Percentiles rank a stretch among this genome's conserved stretches.
Conservation (phyloP, 345 rosid species). For the Citrus reticulata region DNA sequence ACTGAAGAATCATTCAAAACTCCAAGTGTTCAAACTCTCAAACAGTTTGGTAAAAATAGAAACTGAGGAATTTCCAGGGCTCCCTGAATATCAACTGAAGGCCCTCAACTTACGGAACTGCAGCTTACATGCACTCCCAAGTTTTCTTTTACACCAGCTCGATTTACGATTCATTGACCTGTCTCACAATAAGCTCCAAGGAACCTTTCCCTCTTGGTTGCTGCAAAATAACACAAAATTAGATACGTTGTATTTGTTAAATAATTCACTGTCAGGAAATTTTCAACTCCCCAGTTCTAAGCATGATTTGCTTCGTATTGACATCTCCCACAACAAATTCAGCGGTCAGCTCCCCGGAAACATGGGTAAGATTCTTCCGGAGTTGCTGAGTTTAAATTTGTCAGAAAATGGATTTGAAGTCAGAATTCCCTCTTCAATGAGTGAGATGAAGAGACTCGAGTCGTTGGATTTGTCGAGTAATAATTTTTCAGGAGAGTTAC, state of each 20-base stretch:
- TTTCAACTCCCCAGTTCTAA: not conserved
- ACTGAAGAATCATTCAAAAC: not conserved
- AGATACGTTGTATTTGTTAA: not conserved
- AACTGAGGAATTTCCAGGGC: not conserved
- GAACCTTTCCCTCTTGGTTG: not conserved
- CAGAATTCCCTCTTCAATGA: not conserved
- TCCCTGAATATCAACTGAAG: slow-evolving; percentile 4
- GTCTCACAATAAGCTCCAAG: not conserved
- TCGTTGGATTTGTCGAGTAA: not conserved
- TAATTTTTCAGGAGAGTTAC: not conserved
- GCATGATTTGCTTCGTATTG: not conserved
- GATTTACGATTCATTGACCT: not conserved
- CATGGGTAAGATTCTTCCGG: not conserved
- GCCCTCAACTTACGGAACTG: not conserved
- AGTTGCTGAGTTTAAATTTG: not conserved
- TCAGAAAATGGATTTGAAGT: not conserved
- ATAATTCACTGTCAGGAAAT: not conserved
- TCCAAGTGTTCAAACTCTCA: not conserved
- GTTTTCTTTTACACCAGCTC: not conserved
- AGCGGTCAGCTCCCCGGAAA: not conserved
- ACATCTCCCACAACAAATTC: not conserved
- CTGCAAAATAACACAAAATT: not conserved
- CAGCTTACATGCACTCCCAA: not conserved
- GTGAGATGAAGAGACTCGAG: not conserved
- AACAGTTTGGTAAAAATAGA: not conserved